Evolutionary conservation across 768 basidiomycete species (phyloP), one percentile per base, ranked within the genome.

Genomic region (Suillus cothurnatus): DNA sequence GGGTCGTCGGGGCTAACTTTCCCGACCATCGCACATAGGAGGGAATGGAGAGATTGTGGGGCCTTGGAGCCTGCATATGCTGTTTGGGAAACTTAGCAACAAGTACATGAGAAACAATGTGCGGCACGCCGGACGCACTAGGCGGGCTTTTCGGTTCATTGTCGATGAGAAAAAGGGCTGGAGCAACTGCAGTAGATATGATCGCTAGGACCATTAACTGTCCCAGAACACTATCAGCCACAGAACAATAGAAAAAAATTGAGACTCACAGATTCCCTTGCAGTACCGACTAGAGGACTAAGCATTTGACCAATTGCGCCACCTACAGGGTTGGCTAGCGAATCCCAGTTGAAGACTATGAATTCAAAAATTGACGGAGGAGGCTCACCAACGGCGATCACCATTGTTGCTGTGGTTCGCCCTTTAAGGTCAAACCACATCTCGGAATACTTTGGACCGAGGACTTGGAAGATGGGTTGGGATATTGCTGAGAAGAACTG

Each of bases 391-490:
- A 86, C 70, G 11, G 84, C 80, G 61, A 87, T 78, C 43, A 83
- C 55, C 85, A 86, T 86, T n/a, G 86, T 95, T 15, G 91, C 91
- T 0, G 93, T 94, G 3, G 90, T 93, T 49, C 93, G 82, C 17
- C 89, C 87, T 65, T 84, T 80, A 56, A 93, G 76, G 66, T 90
- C 87, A 70, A 95, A 95, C 93, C 93, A 95, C 38, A 78, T 85
- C 72, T 95, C 91, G 0, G 93, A 93, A 75, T 90, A 95, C 61
- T 85, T 88, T 2, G 93, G 91, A 6, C 90, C 90, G 11, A 94
- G 77, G 31, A 94, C 84, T 76, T 92, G 92, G 74, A 86, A 94
- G 17, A 88, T 79, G 3, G 92, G 87, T 71, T 92, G 90, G 3
- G 90, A 80, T 55, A 92, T 74, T 1, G 85, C 85, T 8, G 85